Percentiles rank a stretch among this genome's conserved stretches.
Conservation (phyloP, 768 basidiomycete species). For the Lactifluus hygrophoroides region DNA sequence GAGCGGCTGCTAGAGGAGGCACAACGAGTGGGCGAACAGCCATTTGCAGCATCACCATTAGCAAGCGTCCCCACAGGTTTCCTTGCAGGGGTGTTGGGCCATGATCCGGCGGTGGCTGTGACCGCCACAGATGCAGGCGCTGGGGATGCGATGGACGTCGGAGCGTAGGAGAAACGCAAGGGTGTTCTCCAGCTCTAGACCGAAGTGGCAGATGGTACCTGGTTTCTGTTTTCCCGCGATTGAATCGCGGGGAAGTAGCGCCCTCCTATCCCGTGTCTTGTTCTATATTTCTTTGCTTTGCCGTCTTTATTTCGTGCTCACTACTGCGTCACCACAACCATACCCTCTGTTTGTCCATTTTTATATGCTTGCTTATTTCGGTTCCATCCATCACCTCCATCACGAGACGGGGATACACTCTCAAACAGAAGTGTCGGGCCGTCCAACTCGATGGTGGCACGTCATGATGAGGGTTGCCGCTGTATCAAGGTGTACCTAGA, state of each 20-base stretch:
- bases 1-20: constrained; percentile 35
- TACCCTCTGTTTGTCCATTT: neutral
- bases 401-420: neutral
- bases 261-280: neutral
- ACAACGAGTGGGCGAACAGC: constrained; percentile 29
- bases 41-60: constrained; percentile 56
- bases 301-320: neutral
- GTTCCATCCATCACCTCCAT: neutral
- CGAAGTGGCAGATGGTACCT: constrained; percentile 2
- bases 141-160: constrained; percentile 24
- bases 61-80: constrained; percentile 54
- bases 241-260: neutral
- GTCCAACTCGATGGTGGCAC: neutral
- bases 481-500: neutral
- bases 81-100: constrained; percentile 49
- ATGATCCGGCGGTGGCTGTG: neutral
- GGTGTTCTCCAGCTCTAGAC: neutral
- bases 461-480: neutral
- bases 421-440: neutral
- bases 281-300: too few relatives aligned
- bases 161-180: constrained; percentile 16
- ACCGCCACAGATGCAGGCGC: neutral
- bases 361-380: neutral
- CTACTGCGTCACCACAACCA: neutral
- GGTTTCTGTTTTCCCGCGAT: constrained; percentile 1